Conservation (phyloP, 305 asterid species). For the Caryopteris hybrid region DNA sequence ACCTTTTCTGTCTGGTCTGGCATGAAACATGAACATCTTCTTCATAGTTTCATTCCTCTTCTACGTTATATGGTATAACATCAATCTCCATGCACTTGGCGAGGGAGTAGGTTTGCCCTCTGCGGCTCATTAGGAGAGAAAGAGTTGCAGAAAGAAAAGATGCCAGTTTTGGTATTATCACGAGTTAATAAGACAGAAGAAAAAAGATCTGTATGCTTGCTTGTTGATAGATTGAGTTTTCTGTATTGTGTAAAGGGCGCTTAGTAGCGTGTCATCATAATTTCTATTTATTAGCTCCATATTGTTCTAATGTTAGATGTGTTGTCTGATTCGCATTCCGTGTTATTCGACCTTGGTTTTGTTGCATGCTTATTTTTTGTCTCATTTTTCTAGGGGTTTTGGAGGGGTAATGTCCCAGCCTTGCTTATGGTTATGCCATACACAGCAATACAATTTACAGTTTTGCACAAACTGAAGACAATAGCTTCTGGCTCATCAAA, state of each 20-base stretch:
- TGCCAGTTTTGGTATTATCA: background rate
- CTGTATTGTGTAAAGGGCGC: no score
- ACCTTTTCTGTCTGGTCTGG: background rate
- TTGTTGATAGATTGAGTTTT: no score
- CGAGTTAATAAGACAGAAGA: background rate
- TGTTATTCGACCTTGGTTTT: no score
- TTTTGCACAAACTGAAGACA: constrained; percentile 73
- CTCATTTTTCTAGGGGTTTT: constrained; percentile 56
- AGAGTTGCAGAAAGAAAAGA: background rate
- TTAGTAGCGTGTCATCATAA: background rate
- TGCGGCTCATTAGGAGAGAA: background rate
- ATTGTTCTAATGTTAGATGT: no score
- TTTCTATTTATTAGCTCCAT: no score
- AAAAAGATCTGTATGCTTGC: background rate
- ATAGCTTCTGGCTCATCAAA: constrained; percentile 84
- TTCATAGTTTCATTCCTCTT: background rate
- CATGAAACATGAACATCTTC: background rate
- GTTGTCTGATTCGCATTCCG: no score
- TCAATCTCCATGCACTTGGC: no score
- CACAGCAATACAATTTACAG: constrained; percentile 87
- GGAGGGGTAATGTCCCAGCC: constrained; percentile 99
- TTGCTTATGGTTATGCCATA: constrained; percentile 96
- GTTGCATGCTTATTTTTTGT: background rate
- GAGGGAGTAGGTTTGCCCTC: background rate
- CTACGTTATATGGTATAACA: background rate